Evolutionary conservation across 2,329 filamentous ascomycete species (phyloP).

Genomic region (Fusarium algeriense): DNA sequence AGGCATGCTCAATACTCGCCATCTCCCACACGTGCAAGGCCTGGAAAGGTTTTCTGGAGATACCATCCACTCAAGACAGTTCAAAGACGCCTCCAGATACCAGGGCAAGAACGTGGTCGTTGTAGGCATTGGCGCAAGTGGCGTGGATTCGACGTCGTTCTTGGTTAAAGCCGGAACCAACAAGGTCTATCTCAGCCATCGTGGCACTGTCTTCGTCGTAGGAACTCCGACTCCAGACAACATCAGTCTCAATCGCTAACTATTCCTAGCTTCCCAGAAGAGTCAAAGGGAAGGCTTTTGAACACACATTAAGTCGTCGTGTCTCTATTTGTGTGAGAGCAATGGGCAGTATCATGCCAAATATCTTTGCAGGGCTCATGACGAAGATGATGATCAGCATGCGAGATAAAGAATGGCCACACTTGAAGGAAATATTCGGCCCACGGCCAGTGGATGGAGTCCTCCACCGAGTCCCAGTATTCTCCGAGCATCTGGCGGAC

Average conservation of each 20-base stretch:
- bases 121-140: constrained; percentile 59
- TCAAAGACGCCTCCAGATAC: constrained; percentile 51
- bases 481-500: constrained; percentile 47
- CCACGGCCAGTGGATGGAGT: constrained; percentile 33
- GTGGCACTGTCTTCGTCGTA: constrained; percentile 48
- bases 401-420: constrained; percentile 41
- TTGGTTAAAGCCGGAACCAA: constrained; percentile 49
- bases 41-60: constrained; percentile 56
- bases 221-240: background rate
- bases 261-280: constrained; percentile 40
- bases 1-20: constrained; percentile 51
- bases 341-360: constrained; percentile 27
- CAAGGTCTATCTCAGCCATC: constrained; percentile 59
- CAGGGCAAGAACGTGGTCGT: constrained; percentile 59
- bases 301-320: constrained; percentile 51
- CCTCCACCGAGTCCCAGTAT: constrained; percentile 45
- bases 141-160: constrained; percentile 48
- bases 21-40: constrained; percentile 53
- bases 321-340: constrained; percentile 38
- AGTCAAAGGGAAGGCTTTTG: constrained; percentile 52
- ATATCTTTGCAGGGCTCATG: constrained; percentile 29
- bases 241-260: constrained; percentile 7
- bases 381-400: constrained; percentile 27
- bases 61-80: constrained; percentile 56
- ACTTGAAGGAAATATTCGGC: constrained; percentile 23